Percentiles rank a stretch among this genome's conserved stretches.
Conservation (phyloP, 169 alveolate genomes). For the Plasmodium yoelii region DNA sequence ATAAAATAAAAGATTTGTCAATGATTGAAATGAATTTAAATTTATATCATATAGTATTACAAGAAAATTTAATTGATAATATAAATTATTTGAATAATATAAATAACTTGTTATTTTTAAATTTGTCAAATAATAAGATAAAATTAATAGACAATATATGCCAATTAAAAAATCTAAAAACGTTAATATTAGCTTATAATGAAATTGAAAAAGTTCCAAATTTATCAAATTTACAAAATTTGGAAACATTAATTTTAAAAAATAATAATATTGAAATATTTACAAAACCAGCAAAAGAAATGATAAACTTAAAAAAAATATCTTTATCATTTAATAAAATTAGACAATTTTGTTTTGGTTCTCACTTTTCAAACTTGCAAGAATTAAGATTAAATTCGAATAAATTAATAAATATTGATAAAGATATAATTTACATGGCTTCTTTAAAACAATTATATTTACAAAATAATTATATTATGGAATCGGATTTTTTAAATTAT, state of each 20-base stretch:
- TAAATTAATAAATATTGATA: slow-evolving; percentile 35
- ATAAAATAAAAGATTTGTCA: slow-evolving; percentile 57
- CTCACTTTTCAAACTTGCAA: slow-evolving; percentile 42
- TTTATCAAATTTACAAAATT: slow-evolving; percentile 73
- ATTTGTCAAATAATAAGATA: slow-evolving; percentile 79
- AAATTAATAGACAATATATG: slow-evolving; percentile 71
- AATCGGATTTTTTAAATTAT: slow-evolving; percentile 18
- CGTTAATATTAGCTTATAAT: slow-evolving; percentile 68
- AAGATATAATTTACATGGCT: slow-evolving; percentile 66
- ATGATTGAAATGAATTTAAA: slow-evolving; percentile 74
- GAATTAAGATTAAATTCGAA: slow-evolving; percentile 62
- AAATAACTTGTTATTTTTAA: slow-evolving; percentile 75
- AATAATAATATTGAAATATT: slow-evolving; percentile 78
- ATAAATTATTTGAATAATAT: slow-evolving; percentile 78
- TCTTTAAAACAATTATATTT: slow-evolving; percentile 41
- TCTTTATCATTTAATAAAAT: slow-evolving; percentile 80
- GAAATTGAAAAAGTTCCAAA: slow-evolving; percentile 78
- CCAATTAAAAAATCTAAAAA: slow-evolving; percentile 30
- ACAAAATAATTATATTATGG: slow-evolving; percentile 55
- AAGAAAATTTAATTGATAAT: slow-evolving; percentile 77
- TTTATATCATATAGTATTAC: slow-evolving; percentile 76
- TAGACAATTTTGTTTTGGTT: slow-evolving; percentile 74
- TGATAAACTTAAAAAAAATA: slow-evolving; percentile 78
- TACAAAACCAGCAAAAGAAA: slow-evolving; percentile 75
- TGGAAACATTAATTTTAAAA: slow-evolving; percentile 83